These are phyloP conservation scores for Epichloe gansuensis DNA, from an alignment of 2,329 filamentous ascomycete species.

Conservation along the genomic window DNA sequence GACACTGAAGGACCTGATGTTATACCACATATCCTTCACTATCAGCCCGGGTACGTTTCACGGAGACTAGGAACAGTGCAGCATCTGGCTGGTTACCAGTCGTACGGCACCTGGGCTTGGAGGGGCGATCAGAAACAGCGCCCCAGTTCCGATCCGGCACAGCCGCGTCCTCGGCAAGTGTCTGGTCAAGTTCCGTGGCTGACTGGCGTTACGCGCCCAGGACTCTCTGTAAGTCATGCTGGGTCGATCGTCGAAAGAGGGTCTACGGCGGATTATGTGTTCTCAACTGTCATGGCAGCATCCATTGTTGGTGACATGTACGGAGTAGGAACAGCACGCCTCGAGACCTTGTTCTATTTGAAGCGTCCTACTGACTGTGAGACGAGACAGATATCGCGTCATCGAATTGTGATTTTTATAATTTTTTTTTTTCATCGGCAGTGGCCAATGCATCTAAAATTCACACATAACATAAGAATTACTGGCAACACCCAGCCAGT, in stretches of 20 bases:
- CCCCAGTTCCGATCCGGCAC: conserved; percentile 2
- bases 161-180: conserved; percentile 2
- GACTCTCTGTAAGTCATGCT: background rate
- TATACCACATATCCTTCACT: background rate
- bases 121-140: conserved; percentile 4
- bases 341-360: background rate
- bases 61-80: background rate
- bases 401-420: too few species aligned
- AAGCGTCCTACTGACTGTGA: background rate
- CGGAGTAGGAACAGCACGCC: background rate
- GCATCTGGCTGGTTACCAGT: conserved; percentile 7
- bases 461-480: too few species aligned
- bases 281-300: too few species aligned
- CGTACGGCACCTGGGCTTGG: conserved; percentile 1
- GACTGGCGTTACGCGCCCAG: background rate
- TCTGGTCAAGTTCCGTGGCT: background rate
- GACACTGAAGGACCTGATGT: background rate
- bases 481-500: too few species aligned
- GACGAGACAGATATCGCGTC: too few species aligned
- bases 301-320: too few species aligned
- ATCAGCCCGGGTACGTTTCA: background rate
- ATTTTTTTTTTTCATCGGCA: too few species aligned
- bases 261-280: background rate
- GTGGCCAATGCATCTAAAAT: too few species aligned
- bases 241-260: background rate